These are phyloP conservation scores for Annulohypoxylon truncatum DNA, from an alignment of 2,329 filamentous ascomycete genomes.

Conservation along the genomic window DNA sequence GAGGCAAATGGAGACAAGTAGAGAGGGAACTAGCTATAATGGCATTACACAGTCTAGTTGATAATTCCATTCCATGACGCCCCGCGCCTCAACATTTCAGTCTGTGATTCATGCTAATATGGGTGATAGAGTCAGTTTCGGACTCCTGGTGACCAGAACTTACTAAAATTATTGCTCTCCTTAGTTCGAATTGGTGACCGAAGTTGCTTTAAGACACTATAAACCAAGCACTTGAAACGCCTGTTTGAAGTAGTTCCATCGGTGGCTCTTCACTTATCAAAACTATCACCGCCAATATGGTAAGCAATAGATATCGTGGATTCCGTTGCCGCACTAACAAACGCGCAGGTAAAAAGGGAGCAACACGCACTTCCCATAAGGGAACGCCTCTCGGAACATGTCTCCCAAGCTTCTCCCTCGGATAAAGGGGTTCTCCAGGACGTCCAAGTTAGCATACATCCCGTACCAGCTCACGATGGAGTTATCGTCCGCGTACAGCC, in stretches of 20 bases:
- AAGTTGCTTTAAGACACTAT: neutral
- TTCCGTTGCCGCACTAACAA: neutral
- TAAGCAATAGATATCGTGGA: slow-evolving; percentile 1
- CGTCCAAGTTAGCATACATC: slow-evolving; percentile 52
- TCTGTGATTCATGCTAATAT: slow-evolving; percentile 1
- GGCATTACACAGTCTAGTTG: neutral
- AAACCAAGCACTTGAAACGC: neutral
- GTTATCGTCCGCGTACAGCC: slow-evolving; percentile 61
- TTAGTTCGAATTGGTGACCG: neutral
- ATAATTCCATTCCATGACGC: neutral
- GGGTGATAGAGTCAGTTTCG: neutral
- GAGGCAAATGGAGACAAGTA: slow-evolving; percentile 2
- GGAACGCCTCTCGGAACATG: neutral
- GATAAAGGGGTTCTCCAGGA: slow-evolving; percentile 17
- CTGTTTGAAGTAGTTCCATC: neutral
- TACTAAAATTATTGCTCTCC: neutral
- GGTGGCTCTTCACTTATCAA: neutral
- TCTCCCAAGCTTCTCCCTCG: neutral
- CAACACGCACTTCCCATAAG: neutral
- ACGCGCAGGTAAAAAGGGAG: slow-evolving; percentile 8
- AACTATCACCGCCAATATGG: slow-evolving; percentile 7
- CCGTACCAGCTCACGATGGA: slow-evolving; percentile 53
- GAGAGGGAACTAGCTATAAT: slow-evolving; percentile 8
- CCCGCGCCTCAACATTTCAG: neutral
- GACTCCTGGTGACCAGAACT: neutral